Percentiles rank a stretch among this genome's conserved stretches.
Conservation (phyloP, 371 early-diverging fungal species). For the Circinella minor region DNA sequence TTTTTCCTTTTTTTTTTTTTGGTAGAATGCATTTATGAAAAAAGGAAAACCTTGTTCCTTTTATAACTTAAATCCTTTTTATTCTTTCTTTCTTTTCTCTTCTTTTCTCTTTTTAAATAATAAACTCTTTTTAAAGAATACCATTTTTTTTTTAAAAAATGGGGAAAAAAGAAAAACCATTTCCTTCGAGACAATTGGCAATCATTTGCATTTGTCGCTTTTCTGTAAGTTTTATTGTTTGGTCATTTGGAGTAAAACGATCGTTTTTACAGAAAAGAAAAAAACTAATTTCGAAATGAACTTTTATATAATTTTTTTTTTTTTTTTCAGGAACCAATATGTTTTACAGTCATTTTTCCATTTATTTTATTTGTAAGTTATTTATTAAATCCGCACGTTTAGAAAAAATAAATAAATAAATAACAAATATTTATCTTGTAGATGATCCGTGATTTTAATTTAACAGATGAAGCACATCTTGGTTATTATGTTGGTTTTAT, state of each 20-base stretch:
- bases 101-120: neutral
- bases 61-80: too few species aligned
- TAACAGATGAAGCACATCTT: conserved; percentile 58
- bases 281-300: neutral
- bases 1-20: too few species aligned
- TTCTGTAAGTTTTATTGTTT: conserved; percentile 34
- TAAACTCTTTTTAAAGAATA: neutral
- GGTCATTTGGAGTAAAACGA: conserved; percentile 2
- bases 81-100: neutral
- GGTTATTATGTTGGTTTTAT: conserved; percentile 73
- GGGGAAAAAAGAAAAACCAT: conserved; percentile 35
- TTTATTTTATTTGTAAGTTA: conserved; percentile 46
- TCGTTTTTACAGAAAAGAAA: neutral
- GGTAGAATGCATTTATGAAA: too few species aligned
- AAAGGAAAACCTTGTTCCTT: too few species aligned
- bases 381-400: too few species aligned
- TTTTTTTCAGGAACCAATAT: conserved; percentile 61
- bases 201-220: conserved; percentile 58
- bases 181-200: conserved; percentile 59
- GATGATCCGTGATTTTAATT: conserved; percentile 66
- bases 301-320: neutral
- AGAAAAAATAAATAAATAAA: neutral
- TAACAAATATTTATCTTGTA: conserved; percentile 16
- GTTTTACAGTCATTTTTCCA: conserved; percentile 67
- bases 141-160: neutral